A percentile compares a stretch with the other conserved stretches of the same genome.
These are phyloP conservation scores for Lichtheimia ornata DNA, from an alignment of 371 early-diverging fungal genomes.

Conservation along the genomic window DNA sequence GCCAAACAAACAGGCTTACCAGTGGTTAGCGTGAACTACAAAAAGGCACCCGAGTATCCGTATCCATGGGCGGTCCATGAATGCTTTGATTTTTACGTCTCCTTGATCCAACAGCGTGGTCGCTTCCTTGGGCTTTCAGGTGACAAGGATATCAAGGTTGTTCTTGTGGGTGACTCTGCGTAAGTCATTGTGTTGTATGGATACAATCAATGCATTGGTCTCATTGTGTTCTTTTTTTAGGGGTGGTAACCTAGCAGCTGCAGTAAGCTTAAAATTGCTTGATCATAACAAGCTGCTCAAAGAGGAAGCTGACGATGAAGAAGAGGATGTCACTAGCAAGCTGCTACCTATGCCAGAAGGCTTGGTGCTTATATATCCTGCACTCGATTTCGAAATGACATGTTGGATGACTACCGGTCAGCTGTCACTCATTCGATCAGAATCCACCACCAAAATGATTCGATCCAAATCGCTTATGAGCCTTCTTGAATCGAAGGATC, in stretches of 20 bases:
- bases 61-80: slow-evolving; percentile 93
- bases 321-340: slow-evolving; percentile 31
- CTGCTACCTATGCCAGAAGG: slow-evolving; percentile 51
- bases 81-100: slow-evolving; percentile 87
- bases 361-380: slow-evolving; percentile 88
- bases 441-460: slow-evolving; percentile 50
- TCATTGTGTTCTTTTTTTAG: slow-evolving; percentile 26
- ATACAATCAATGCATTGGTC: background rate
- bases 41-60: slow-evolving; percentile 94
- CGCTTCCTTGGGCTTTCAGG: slow-evolving; percentile 66
- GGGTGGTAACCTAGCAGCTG: slow-evolving; percentile 80
- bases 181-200: slow-evolving; percentile 38
- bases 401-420: slow-evolving; percentile 87
- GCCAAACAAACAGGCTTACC: slow-evolving; percentile 66
- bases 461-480: slow-evolving; percentile 60
- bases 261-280: slow-evolving; percentile 71
- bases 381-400: slow-evolving; percentile 84
- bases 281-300: slow-evolving; percentile 42
- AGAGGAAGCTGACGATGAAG: background rate
- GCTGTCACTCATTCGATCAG: slow-evolving; percentile 51
- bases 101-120: slow-evolving; percentile 68
- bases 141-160: slow-evolving; percentile 57
- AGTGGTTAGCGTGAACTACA: slow-evolving; percentile 87
- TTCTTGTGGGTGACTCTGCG: slow-evolving; percentile 94
- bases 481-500: slow-evolving; percentile 59